Evolutionary conservation across 208 protist species (phyloP), one percentile per base, ranked within the genome.

Genomic region (Wallacemonas sp.): DNA sequence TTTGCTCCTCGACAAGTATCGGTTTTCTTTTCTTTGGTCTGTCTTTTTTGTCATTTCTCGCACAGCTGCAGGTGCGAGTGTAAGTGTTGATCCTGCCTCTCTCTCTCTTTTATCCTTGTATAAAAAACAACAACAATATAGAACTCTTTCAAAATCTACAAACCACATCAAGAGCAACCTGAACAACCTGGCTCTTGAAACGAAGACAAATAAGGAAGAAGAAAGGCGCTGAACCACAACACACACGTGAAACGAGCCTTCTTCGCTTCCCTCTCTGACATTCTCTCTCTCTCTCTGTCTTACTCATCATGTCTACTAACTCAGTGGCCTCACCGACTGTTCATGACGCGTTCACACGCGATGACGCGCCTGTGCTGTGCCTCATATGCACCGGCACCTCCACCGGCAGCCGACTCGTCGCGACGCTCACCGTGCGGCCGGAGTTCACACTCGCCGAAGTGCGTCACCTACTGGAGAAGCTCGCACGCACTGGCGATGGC

Each of bases 351-450:
- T 48, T 83, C 29, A 83, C 78, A 8, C 61, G 64, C 11, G 48
- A 61, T 0, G 58, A 71, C 14, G 78, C 73, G 3, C 56, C 88
- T 9, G 73, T 92, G 26, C 75, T 92, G 52, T 92, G 85, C 58
- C 65, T 88, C 5, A 68, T 94, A n/a, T 82, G 85, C 58, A 94
- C 88, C 1, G 70, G 65, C 23, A 62, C 54, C n/a, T 66, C 78
- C n/a, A 82, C 76, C 23, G 85, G 88, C 32, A 86, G 74, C 44
- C 57, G 70, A 5, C 70, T 92, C 32, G 78, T 90, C 32, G 88
- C 81, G 24, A 94, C 88, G 8, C 34, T 94, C 3, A 83, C 80
- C 24, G 74, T 81, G 23, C 70, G 68, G 0, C 70, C 88, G 3
- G 69, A 70, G 33, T 68, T 80, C 21, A 80, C 82, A 1, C 64